phyloP scores from a whole-genome alignment of 306 rosid species.

The Neltuma alba region DNA sequence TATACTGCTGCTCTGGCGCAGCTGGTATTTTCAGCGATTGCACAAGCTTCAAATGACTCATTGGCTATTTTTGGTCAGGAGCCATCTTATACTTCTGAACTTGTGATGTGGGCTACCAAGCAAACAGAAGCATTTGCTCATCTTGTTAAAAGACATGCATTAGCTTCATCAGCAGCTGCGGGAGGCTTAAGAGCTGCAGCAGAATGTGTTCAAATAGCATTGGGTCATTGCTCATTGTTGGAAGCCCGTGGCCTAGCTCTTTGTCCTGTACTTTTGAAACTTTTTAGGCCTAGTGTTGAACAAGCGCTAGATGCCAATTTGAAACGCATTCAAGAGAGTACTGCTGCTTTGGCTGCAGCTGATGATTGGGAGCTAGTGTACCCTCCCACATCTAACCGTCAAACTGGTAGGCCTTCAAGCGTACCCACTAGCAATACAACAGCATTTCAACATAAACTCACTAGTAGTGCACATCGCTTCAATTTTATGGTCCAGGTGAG shows the following conservation, averaged over 20 bases:
- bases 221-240: constrained; percentile 95
- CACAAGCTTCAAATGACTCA: constrained; percentile 95
- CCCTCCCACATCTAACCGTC: constrained; percentile 67
- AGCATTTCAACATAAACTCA: constrained; percentile 83
- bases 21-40: constrained; percentile 92
- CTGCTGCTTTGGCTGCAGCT: constrained; percentile 98
- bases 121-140: constrained; percentile 87
- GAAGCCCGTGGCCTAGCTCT: constrained; percentile 97
- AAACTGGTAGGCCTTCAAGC: constrained; percentile 66
- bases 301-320: constrained; percentile 95
- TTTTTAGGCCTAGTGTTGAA: constrained; percentile 95
- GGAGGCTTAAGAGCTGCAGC: constrained; percentile 99
- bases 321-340: constrained; percentile 95
- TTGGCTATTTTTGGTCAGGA: constrained; percentile 84
- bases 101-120: constrained; percentile 96
- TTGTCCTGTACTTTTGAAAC: constrained; percentile 90
- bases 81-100: constrained; percentile 86
- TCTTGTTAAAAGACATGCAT: constrained; percentile 91
- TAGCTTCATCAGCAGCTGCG: constrained; percentile 99
- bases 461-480: constrained; percentile 97
- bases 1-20: constrained; percentile 99
- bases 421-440: constrained; percentile 48
- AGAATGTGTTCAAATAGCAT: constrained; percentile 99
- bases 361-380: constrained; percentile 90
- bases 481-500: constrained; percentile 99